A percentile compares a stretch with the other conserved stretches of the same genome.
Evolutionary conservation across 2,329 filamentous ascomycete species (phyloP).

Genomic region (Claviceps purpurea): DNA sequence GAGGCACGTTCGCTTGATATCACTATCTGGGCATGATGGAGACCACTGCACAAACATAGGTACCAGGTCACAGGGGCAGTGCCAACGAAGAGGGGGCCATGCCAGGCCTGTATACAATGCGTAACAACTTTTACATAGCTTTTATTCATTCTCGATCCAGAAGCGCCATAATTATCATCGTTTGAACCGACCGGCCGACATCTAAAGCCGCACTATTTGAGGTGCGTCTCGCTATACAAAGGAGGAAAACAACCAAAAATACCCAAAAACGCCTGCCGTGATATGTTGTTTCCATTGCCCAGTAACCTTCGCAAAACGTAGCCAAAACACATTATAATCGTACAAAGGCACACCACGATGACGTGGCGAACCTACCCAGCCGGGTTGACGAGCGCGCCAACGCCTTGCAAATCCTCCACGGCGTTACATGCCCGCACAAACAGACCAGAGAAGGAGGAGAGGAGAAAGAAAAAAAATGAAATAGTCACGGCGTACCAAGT

Average conservation of each 20-base stretch:
- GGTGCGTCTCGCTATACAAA: background rate
- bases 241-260: slow-evolving; percentile 1
- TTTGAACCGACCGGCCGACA: slow-evolving; percentile 8
- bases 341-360: background rate
- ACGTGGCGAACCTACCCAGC: background rate
- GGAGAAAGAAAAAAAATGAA: slow-evolving; percentile 3
- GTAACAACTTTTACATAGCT: background rate
- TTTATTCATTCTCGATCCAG: background rate
- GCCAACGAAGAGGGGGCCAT: background rate
- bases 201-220: background rate
- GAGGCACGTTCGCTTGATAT: background rate
- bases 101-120: background rate
- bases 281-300: background rate
- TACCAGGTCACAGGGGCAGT: background rate
- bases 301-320: slow-evolving; percentile 1
- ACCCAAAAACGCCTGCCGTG: slow-evolving; percentile 9
- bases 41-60: background rate
- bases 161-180: slow-evolving; percentile 4
- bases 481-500: slow-evolving; percentile 6
- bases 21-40: background rate
- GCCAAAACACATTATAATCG: slow-evolving; percentile 5
- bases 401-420: slow-evolving; percentile 4
- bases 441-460: slow-evolving; percentile 6
- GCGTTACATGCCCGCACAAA: slow-evolving; percentile 8
- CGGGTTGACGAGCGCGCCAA: background rate